Conservation (phyloP, 495 filamentous ascomycete species). For the Xylona heveae region DNA sequence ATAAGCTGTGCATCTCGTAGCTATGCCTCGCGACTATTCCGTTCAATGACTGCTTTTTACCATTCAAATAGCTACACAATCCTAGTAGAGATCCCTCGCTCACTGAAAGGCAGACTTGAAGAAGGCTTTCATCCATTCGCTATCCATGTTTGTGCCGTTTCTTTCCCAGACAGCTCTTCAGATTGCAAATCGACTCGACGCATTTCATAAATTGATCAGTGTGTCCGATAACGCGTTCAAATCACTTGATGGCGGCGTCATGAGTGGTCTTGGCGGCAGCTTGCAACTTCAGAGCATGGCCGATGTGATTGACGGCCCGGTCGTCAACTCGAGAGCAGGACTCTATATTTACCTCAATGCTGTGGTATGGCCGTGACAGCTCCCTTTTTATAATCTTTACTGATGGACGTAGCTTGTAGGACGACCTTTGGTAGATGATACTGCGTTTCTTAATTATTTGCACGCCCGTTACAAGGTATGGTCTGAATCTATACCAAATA, state of each 20-base stretch:
- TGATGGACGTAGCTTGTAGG: conserved; percentile 40
- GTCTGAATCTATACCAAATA: conserved; percentile 5
- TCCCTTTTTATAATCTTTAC: not conserved
- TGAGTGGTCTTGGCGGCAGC: conserved; percentile 8
- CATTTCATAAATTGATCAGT: conserved; percentile 21
- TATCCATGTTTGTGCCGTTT: conserved; percentile 30
- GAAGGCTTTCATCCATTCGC: conserved; percentile 22
- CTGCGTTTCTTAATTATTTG: conserved; percentile 53
- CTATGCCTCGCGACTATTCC: too few relatives aligned
- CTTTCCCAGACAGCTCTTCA: conserved; percentile 26
- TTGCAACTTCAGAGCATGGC: conserved; percentile 9
- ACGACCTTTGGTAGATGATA: conserved; percentile 67
- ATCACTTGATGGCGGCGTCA: conserved; percentile 20
- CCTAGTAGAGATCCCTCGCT: too few relatives aligned
- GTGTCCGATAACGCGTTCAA: conserved; percentile 26
- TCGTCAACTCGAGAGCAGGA: conserved; percentile 63
- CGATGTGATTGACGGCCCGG: conserved; percentile 38
- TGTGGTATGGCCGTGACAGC: conserved; percentile 30
- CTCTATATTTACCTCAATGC: conserved; percentile 85
- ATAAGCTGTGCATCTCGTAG: too few relatives aligned
- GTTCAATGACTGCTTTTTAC: too few relatives aligned
- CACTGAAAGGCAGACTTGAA: too few relatives aligned
- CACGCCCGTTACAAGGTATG: conserved; percentile 58
- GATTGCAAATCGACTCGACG: conserved; percentile 26
- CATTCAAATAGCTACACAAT: too few relatives aligned